Conservation (phyloP, 225 moss, liverwort and hornwort species). For the Climacium dendroides region DNA sequence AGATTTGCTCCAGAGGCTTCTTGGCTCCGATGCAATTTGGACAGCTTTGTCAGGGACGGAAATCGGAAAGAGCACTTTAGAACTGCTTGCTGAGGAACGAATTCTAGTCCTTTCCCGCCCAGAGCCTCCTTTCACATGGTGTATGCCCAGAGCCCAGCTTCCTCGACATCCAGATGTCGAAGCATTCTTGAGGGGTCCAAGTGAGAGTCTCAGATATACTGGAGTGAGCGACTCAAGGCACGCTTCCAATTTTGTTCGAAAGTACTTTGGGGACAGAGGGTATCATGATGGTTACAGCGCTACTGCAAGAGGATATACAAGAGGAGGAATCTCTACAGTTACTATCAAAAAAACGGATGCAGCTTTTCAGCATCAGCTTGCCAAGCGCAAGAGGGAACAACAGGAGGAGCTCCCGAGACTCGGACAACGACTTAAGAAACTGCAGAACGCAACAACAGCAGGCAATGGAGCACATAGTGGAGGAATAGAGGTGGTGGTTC, state of each 20-base stretch:
- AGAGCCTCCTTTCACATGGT: constrained; percentile 5
- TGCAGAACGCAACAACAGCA: neutral
- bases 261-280: neutral
- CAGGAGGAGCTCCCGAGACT: neutral
- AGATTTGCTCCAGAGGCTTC: neutral
- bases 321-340: neutral
- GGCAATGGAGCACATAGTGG: neutral
- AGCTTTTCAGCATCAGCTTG: neutral
- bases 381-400: neutral
- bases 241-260: neutral
- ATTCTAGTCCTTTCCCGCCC: neutral
- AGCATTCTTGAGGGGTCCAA: constrained; percentile 5
- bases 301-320: neutral
- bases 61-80: neutral
- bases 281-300: constrained; percentile 7
- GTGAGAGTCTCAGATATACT: neutral
- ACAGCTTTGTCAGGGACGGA: neutral
- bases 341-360: neutral
- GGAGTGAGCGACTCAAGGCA: neutral
- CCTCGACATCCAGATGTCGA: neutral
- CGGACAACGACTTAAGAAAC: neutral
- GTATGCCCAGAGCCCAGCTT: constrained; percentile 2
- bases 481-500: neutral
- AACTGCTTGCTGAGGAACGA: neutral
- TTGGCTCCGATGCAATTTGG: neutral